Evolutionary conservation across 352 stramenopile species (phyloP).

Genomic region (Phytophthora capsici): DNA sequence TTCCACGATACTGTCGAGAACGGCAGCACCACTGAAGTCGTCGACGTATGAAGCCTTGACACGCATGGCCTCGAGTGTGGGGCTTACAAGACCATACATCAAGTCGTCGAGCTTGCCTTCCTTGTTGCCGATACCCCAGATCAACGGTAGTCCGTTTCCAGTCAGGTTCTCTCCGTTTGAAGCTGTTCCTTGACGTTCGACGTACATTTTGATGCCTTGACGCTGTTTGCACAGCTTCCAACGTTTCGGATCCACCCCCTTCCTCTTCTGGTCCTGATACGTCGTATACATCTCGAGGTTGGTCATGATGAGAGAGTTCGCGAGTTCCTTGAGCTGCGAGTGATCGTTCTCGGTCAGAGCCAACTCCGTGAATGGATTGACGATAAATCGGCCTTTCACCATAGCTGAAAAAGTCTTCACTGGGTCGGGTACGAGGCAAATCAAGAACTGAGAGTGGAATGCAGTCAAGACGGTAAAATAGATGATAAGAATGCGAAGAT

Average conservation of each 20-base stretch:
- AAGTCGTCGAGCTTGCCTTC: constrained; percentile 51
- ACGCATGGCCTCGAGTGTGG: constrained; percentile 55
- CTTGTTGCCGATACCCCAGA: constrained; percentile 45
- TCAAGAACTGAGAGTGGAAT: constrained; percentile 10
- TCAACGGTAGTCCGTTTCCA: constrained; percentile 34
- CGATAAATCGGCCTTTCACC: constrained; percentile 39
- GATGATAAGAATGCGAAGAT: too few relatives aligned
- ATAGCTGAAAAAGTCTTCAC: constrained; percentile 1
- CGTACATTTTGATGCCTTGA: constrained; percentile 45
- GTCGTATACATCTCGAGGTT: constrained; percentile 34
- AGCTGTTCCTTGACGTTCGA: constrained; percentile 19
- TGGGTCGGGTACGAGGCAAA: not conserved
- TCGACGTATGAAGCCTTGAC: constrained; percentile 54
- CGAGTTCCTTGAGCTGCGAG: constrained; percentile 28
- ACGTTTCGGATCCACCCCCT: constrained; percentile 29
- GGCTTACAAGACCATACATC: constrained; percentile 54
- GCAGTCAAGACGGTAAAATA: too few relatives aligned
- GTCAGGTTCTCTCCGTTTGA: constrained; percentile 23
- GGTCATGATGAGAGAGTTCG: constrained; percentile 29
- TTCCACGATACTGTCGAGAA: constrained; percentile 61
- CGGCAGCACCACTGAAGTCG: constrained; percentile 53
- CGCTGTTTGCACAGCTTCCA: constrained; percentile 56
- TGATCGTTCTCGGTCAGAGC: constrained; percentile 27
- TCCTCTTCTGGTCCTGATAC: constrained; percentile 30
- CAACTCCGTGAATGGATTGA: constrained; percentile 37